Evolutionary conservation across 331 rosid species (phyloP), one percentile per base, ranked within the genome.

Genomic region (Saraca asoca): DNA sequence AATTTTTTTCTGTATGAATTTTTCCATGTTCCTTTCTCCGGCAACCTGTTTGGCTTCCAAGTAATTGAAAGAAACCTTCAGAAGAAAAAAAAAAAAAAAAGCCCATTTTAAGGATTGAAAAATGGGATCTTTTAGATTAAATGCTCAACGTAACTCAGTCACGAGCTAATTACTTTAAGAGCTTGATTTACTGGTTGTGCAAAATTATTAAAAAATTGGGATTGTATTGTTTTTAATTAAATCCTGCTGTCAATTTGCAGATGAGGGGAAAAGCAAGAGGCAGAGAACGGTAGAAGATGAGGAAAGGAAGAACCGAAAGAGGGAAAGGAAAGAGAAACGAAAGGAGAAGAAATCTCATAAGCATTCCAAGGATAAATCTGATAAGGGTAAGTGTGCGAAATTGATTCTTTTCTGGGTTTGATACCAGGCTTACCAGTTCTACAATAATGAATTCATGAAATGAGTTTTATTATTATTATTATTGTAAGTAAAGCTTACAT

Each of bases 201-300:
- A 50, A 50, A 14, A 8, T 7, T 7, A 17, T 16, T 3, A 0
- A 29, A 3, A 15, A 6, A 0, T 58, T 38, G 64, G 50, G 33
- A 7, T 9, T 39, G 18, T 58, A n/a, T 9, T 58, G 1, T 24
- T 24, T 24, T 24, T 24, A 64, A 20, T 9, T 12, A 7, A 29
- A 72, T 62, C 16, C 3, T 51, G 18, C 15, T 51, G 71, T 46
- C 64, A 33, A 75, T 71, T 42, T 20, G 57, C 79, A 93, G 98
- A 78, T 63, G 95, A 82, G 66, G 84, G 81, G 55, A 81, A 65
- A 66, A 75, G 70, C 66, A 93, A 93, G 95, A 87, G 91, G 78
- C 78, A 16, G 16, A 85, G 91, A 76, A 67, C 70, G 0, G 82
- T 54, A 15, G 96, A 86, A 39, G 86, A 78, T 72, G 90, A 70